Base-by-base conservation (phyloP, 228 moss, liverwort and hornwort species). In the Sphagnum fallax region DNA sequence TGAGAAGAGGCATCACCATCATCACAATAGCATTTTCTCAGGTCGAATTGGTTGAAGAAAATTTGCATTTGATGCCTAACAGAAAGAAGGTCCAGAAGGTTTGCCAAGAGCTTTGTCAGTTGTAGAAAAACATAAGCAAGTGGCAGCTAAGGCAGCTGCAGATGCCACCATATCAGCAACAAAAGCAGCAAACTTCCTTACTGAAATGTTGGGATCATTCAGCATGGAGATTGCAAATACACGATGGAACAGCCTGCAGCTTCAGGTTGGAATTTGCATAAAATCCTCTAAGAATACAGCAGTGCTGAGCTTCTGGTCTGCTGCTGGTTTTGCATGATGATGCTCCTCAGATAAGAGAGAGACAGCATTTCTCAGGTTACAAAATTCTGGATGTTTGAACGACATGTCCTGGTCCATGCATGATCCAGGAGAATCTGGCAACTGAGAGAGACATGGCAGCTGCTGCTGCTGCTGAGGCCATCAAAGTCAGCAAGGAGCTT, bases 131-230 rank as follows among this genome's bases (percentile, higher is more conserved):
- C 81, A 85, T 51, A 75, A 75, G 32, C 76, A 81, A 49, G 58
- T 69, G 5, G 85, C 85, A 52, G 71, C 76, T 63, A 77, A 69
- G 67, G 85, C 81, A 66, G 78, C 85, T 71, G 76, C 76, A 60
- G 76, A 79, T 47, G 85, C 81, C 47, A 67, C 69, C 50, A 68
- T 76, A 9, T 75, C 81, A 71, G 85, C 81, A 12, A 76, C 75
- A 49, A 76, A 79, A 62, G 81, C 81, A 16, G 74, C 76, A 52
- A 76, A 81, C 52, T 78, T 81, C 9, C 81, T 85, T 12, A 67
- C 71, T 15, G 75, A 85, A 60, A 60, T 85, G 5, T 48, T 81
- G 18, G 85, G 81, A 67, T 78, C 81, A 8, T 67, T 85, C 48
- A 71, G 75, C 52, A 73, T 76, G 47, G 85, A 85, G 70, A 72